Base-by-base conservation (phyloP, 352 stramenopile species). In the Pythium pyrilobum region DNA sequence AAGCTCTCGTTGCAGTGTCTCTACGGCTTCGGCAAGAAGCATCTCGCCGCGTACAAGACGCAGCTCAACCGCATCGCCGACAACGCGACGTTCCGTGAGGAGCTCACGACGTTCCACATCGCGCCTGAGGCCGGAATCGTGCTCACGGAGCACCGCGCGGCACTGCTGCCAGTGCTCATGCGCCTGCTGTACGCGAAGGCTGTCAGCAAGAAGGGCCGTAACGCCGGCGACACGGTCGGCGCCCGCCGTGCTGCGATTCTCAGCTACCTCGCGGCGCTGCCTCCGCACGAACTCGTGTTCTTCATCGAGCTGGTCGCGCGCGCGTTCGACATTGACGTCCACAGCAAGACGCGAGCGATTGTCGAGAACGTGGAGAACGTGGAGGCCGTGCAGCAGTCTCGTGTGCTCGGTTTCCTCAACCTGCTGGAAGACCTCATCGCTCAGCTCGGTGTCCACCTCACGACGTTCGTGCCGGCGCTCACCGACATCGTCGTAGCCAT, bases 151-250 rank as follows among this genome's bases (percentile, higher is more conserved):
- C 91, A 97, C 49, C 82, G 89, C 4, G 58, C 52, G 0, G 69
- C 75, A 31, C 67, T 97, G 8, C 32, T 97, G 5, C 91, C 89
- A 7, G 75, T 97, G 4, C 66, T 97, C 10, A 72, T 96, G 51
- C 80, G 91, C 12, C 37, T 97, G 31, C 51, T 97, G 42, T 97
- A 96, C 66, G 89, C 88, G 7, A 94, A 96, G 52, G 95, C 93
- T 34, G 71, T 96, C 21, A 89, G 87, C 40, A 86, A 88, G 57
- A 96, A 86, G 56, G 85, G 79, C 24, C 74, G 79, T 32, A 92
- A 90, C 63, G 77, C 72, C 8, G 87, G 84, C 9, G 85, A 94
- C 58, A 93, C 86, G 0, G 85, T 96, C 33, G 81, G 78, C 9
- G 80, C 82, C 29, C 81, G 89, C n/a, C 89, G 89, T 55, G 74